Evolutionary conservation across 192 early-diverging fungal species (phyloP).

Genomic region (Funneliformis mosseae): DNA sequence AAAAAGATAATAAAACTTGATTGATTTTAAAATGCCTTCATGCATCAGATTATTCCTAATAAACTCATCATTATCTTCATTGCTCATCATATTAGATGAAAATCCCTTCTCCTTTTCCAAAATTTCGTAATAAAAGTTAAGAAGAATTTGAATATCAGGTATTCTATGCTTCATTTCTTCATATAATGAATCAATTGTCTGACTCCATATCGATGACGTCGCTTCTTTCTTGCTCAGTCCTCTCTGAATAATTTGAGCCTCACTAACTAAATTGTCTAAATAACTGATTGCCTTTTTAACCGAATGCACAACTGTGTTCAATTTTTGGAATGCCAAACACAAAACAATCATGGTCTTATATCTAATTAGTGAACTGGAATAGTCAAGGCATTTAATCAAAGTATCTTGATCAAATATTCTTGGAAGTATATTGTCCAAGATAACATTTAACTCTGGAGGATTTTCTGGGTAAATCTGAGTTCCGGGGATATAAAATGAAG

Average conservation of each 20-base stretch:
- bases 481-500: slow-evolving; percentile 52
- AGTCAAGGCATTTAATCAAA: slow-evolving; percentile 63
- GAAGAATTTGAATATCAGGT: slow-evolving; percentile 72
- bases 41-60: slow-evolving; percentile 53
- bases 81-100: slow-evolving; percentile 34
- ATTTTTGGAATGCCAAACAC: slow-evolving; percentile 62
- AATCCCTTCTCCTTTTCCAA: slow-evolving; percentile 27
- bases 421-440: slow-evolving; percentile 76
- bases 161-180: slow-evolving; percentile 67
- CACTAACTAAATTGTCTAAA: slow-evolving; percentile 17
- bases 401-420: slow-evolving; percentile 52
- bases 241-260: neutral
- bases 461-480: slow-evolving; percentile 43
- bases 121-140: slow-evolving; percentile 50
- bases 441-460: slow-evolving; percentile 59
- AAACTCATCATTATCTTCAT: slow-evolving; percentile 44
- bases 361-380: slow-evolving; percentile 62
- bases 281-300: slow-evolving; percentile 21
- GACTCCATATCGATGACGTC: slow-evolving; percentile 33
- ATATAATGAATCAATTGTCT: slow-evolving; percentile 33
- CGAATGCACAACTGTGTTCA: slow-evolving; percentile 43
- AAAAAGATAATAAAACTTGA: slow-evolving; percentile 68
- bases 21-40: slow-evolving; percentile 57
- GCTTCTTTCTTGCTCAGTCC: neutral
- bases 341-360: slow-evolving; percentile 64